Evolutionary conservation across 495 filamentous ascomycete genomes (phyloP), one percentile per base, ranked within the genome.

Genomic region (Tuber microsphaerosporum): DNA sequence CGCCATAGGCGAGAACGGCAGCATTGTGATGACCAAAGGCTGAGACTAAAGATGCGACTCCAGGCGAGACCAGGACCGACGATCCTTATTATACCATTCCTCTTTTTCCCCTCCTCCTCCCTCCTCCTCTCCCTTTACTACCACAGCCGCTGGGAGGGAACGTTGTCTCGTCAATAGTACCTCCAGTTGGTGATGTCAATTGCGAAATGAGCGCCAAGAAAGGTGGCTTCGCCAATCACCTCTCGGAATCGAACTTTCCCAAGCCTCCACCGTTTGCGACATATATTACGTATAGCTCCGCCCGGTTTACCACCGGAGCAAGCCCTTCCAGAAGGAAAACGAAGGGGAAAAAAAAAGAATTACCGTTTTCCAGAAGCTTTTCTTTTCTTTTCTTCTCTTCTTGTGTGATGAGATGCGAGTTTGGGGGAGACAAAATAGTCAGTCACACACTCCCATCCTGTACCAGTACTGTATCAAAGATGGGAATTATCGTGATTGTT

Each of bases 321-420:
- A 31, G 51, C 56, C 56, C 56, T 65, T 61, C 51, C 51, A 61
- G 51, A 61, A 61, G 51, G 51, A 61, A 61, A 61, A 61, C 8
- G 51, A 61, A 61, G 51, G 51, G n/a, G 8, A 31, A 10, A 31
- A 51, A 48, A 51, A 51, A 51, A n/a, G 8, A 51, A 51, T n/a
- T 31, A 16, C 51, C 1, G 51, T 61, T 12, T 61, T 61, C 51
- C n/a, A 61, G 51, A 61, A 61, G 51, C 51, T 31, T 65, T 65
- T 65, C 26, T 22, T 34, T 34, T 37, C 34, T 65, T 65, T 12
- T 34, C 31, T 65, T 65, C 26, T 26, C n/a, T 26, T 56, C 48
- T 34, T 34, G 56, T 31, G 26, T 34, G 26, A 65, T 65, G 56
- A 31, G 56, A 16, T 17, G 31, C 16, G 26, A 34, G 51, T 65